These are phyloP conservation scores for Trametes elegans DNA, from an alignment of 768 basidiomycete species.

Conservation along the genomic window DNA sequence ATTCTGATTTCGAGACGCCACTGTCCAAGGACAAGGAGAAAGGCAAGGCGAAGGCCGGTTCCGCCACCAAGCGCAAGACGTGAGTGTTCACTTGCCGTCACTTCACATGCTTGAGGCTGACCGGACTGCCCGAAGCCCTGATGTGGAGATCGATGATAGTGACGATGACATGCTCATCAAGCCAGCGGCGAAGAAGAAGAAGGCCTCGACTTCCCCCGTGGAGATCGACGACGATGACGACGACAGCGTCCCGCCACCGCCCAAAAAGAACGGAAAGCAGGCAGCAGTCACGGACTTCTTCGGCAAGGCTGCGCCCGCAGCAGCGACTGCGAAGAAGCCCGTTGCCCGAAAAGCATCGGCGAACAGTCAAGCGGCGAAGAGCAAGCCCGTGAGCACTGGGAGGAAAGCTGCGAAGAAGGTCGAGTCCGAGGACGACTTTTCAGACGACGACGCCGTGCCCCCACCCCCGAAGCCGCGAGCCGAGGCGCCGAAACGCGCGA, in stretches of 20 bases:
- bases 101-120: no score
- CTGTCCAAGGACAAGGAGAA: conserved; percentile 39
- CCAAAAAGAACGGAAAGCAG: conserved; percentile 29
- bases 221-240: conserved; percentile 19
- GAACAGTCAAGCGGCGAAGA: conserved; percentile 13
- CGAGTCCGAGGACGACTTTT: conserved; percentile 42
- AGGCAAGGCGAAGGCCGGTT: conserved; percentile 41
- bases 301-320: conserved; percentile 35
- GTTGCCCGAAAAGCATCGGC: conserved; percentile 24
- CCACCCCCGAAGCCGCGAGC: conserved; percentile 41
- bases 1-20: conserved; percentile 41
- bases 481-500: conserved; percentile 46
- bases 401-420: conserved; percentile 50
- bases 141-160: conserved; percentile 38
- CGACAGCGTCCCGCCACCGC: neutral
- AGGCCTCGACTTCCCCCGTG: conserved; percentile 21
- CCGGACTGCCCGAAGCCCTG: conserved; percentile 33
- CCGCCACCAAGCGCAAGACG: conserved; percentile 65
- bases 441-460: conserved; percentile 43
- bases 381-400: conserved; percentile 29
- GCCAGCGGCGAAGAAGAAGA: conserved; percentile 53
- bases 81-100: conserved; percentile 27
- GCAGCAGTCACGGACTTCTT: conserved; percentile 61
- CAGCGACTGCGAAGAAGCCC: conserved; percentile 37
- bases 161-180: conserved; percentile 41